Conservation (phyloP, 2,329 filamentous ascomycete species). For the Penicillium oxalicum region DNA sequence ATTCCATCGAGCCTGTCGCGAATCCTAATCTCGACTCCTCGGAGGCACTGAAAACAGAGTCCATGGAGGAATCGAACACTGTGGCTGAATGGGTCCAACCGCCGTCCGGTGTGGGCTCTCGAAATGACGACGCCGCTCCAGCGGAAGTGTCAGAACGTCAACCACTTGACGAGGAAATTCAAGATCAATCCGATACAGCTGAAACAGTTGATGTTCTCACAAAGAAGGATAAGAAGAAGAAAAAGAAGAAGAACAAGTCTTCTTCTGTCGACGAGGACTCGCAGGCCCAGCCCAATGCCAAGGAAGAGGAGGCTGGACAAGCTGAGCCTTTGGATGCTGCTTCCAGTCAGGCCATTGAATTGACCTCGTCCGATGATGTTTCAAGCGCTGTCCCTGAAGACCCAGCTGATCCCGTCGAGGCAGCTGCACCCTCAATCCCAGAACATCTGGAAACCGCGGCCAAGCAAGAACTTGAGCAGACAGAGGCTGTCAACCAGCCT, state of each 20-base stretch:
- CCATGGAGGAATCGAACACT: too few species aligned
- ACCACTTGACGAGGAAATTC: not conserved
- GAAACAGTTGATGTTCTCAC: slow-evolving; percentile 1
- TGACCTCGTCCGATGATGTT: not conserved
- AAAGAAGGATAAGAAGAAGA: slow-evolving; percentile 20
- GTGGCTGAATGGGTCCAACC: too few species aligned
- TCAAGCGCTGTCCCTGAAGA: not conserved
- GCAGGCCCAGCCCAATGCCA: not conserved
- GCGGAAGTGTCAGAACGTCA: not conserved
- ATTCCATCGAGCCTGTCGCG: too few species aligned
- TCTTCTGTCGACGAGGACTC: slow-evolving; percentile 5
- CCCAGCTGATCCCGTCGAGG: not conserved
- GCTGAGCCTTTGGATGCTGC: not conserved
- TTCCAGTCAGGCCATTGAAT: not conserved
- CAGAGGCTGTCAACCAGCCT: slow-evolving; percentile 2
- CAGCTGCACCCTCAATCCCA: too few species aligned
- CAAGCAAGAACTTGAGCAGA: not conserved
- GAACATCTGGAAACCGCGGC: too few species aligned
- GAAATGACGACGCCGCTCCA: not conserved
- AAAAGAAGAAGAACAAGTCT: slow-evolving; percentile 20
- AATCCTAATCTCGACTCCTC: too few species aligned
- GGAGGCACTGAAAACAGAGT: too few species aligned
- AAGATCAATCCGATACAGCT: not conserved
- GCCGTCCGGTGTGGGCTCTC: too few species aligned
- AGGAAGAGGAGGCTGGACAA: slow-evolving; percentile 1